Percentiles rank a stretch among this genome's conserved stretches.
Conservation (phyloP, 2,329 filamentous ascomycete genomes). For the Arthrinium puccinioides region DNA sequence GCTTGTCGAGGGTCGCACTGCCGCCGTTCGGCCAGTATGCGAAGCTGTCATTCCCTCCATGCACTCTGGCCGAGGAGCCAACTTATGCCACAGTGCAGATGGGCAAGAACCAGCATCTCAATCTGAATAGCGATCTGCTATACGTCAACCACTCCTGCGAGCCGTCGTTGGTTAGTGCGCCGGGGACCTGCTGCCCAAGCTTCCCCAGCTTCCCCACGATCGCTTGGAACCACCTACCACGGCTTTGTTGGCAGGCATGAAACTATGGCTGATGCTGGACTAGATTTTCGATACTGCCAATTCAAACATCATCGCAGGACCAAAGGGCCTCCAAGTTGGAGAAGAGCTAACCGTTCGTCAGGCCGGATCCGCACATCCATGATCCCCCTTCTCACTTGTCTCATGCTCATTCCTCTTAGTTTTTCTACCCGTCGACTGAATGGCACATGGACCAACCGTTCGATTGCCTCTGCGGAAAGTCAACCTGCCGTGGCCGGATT, state of each 20-base stretch:
- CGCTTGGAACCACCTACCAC: neutral
- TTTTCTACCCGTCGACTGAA: conserved; percentile 72
- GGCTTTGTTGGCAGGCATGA: neutral
- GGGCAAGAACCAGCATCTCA: conserved; percentile 46
- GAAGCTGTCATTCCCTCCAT: conserved; percentile 58
- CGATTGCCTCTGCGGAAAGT: conserved; percentile 52
- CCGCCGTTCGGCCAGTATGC: conserved; percentile 60
- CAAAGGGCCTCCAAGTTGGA: conserved; percentile 44
- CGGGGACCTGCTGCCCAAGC: too few species aligned
- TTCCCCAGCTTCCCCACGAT: neutral
- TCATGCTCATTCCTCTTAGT: too few species aligned
- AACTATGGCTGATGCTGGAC: neutral
- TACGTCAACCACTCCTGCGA: conserved; percentile 65
- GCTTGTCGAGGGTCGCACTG: conserved; percentile 45
- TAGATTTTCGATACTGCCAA: conserved; percentile 55
- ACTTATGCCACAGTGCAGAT: conserved; percentile 61
- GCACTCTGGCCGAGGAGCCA: conserved; percentile 44
- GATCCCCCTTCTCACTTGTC: too few species aligned
- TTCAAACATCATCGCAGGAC: conserved; percentile 50
- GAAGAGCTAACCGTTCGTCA: conserved; percentile 49
- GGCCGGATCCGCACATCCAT: too few species aligned
- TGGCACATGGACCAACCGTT: conserved; percentile 70
- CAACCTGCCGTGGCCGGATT: conserved; percentile 54
- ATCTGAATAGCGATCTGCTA: conserved; percentile 58
- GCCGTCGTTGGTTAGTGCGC: conserved; percentile 55